These are phyloP conservation scores for Drechslerella coelobrocha DNA, from an alignment of 2,329 filamentous ascomycete species.

Conservation along the genomic window DNA sequence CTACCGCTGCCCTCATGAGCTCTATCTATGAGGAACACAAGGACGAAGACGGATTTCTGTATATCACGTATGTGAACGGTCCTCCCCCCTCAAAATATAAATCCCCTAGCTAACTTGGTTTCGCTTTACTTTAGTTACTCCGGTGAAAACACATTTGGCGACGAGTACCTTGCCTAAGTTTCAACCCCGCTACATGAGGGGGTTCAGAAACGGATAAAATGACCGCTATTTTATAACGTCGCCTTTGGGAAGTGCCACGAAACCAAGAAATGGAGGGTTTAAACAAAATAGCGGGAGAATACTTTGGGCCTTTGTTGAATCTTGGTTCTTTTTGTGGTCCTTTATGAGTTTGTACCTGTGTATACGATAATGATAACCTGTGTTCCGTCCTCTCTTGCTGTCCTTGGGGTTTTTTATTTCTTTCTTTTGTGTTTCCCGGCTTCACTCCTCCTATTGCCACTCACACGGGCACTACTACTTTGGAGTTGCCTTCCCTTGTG, in stretches of 20 bases:
- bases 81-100: conserved; percentile 3
- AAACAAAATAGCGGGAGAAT: conserved; percentile 35
- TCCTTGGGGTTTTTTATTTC: conserved; percentile 8
- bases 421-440: conserved; percentile 20
- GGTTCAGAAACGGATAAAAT: conserved; percentile 14
- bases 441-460: conserved; percentile 24
- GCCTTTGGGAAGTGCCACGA: too few relatives aligned
- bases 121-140: conserved; percentile 71
- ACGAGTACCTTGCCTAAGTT: conserved; percentile 54
- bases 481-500: conserved; percentile 15
- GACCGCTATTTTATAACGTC: conserved; percentile 30
- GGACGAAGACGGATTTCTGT: conserved; percentile 78
- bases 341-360: conserved; percentile 32
- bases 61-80: conserved; percentile 78
- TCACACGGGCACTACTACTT: conserved; percentile 5
- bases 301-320: conserved; percentile 21
- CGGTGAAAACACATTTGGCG: conserved; percentile 97
- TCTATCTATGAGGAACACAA: conserved; percentile 99
- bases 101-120: not conserved
- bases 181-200: conserved; percentile 27
- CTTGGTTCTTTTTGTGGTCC: conserved; percentile 17
- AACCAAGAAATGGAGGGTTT: too few relatives aligned
- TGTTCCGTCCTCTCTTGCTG: conserved; percentile 10
- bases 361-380: conserved; percentile 43
- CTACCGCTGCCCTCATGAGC: conserved; percentile 97